Conservation (phyloP, 208 protist genomes). For the Crithidia fasciculata region DNA sequence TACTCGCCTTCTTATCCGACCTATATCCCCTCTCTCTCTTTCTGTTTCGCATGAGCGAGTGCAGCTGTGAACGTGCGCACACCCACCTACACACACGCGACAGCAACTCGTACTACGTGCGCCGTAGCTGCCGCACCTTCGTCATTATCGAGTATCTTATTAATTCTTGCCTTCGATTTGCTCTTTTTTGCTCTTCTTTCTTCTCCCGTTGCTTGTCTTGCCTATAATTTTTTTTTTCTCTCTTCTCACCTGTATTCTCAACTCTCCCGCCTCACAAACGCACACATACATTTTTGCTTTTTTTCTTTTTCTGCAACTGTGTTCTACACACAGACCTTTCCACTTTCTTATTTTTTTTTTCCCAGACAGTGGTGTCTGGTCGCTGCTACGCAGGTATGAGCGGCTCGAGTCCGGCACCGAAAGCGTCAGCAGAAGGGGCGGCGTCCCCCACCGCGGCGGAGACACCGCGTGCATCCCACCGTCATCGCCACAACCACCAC, state of each 20-base stretch:
- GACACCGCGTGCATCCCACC: neutral
- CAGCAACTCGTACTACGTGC: no score
- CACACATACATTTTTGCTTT: neutral
- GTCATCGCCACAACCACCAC: constrained; percentile 9
- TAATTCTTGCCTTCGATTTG: neutral
- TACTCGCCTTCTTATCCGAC: no score
- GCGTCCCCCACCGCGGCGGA: neutral
- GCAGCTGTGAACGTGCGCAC: no score
- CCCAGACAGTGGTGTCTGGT: neutral
- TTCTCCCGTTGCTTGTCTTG: constrained; percentile 1
- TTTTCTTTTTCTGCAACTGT: neutral
- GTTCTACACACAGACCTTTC: no score
- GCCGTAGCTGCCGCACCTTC: no score
- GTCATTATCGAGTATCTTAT: no score
- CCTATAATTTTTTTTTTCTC: neutral
- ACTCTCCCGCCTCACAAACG: neutral
- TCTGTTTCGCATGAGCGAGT: no score
- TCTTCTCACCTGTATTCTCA: constrained; percentile 4
- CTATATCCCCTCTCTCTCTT: no score
- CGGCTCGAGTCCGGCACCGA: neutral
- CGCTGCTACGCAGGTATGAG: neutral
- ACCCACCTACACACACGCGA: no score
- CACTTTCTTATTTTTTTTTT: neutral
- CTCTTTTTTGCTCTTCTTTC: constrained; percentile 13
- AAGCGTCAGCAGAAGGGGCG: neutral